Evolutionary conservation across 2,329 filamentous ascomycete genomes (phyloP).

Genomic region (Alternaria arbusti): DNA sequence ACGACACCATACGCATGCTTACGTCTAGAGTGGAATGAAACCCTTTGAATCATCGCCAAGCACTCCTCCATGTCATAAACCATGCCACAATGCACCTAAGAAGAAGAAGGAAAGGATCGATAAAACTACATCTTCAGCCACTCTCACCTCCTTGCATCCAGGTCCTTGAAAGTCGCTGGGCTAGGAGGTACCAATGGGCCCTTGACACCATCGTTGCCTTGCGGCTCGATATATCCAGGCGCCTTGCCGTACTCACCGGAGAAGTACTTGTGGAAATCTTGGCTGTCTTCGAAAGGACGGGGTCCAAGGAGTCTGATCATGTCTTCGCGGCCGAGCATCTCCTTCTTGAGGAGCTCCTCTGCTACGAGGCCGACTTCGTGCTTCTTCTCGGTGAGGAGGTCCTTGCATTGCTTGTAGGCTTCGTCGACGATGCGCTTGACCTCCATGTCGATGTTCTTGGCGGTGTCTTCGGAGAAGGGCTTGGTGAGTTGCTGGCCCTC

Average conservation of each 20-base stretch:
- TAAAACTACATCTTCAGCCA: not conserved
- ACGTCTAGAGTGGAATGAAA: constrained; percentile 11
- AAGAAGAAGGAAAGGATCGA: not conserved
- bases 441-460: constrained; percentile 88
- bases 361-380: constrained; percentile 86
- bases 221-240: constrained; percentile 41
- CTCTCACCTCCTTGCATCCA: constrained; percentile 11
- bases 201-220: constrained; percentile 42
- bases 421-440: constrained; percentile 90
- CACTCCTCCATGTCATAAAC: not conserved
- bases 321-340: constrained; percentile 89
- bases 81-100: not conserved
- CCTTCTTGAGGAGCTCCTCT: constrained; percentile 90
- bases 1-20: constrained; percentile 3
- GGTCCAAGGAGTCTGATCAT: constrained; percentile 87
- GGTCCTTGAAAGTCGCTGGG: constrained; percentile 30
- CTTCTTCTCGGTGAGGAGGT: constrained; percentile 84
- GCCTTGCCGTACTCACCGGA: constrained; percentile 47
- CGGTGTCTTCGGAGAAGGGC: constrained; percentile 94
- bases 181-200: constrained; percentile 43
- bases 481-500: constrained; percentile 84
- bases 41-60: not conserved
- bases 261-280: constrained; percentile 96
- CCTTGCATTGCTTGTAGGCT: constrained; percentile 88
- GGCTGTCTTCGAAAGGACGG: constrained; percentile 81